Conservation (phyloP, 208 protist genomes). For the Wallacemonas rigidus region DNA sequence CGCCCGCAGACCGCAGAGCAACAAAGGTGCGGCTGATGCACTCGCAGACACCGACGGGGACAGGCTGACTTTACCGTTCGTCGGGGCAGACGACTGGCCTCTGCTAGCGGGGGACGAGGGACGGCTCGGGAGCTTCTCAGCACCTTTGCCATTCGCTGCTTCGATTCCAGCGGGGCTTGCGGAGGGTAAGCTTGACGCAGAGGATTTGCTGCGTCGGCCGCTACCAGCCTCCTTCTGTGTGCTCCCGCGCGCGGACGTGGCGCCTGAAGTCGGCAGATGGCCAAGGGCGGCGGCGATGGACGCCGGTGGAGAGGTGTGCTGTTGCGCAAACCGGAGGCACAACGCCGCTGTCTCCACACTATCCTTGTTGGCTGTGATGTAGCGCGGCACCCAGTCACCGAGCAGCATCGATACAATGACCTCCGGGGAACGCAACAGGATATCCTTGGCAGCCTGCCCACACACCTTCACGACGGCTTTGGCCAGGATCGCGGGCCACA, state of each 20-base stretch:
- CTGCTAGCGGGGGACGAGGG: neutral
- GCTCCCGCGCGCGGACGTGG: neutral
- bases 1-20: conserved; percentile 4
- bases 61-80: neutral
- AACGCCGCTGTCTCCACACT: conserved; percentile 38
- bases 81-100: neutral
- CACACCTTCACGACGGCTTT: conserved; percentile 86
- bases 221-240: neutral
- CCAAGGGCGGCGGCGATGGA: neutral
- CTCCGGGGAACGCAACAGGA: conserved; percentile 35
- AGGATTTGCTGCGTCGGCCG: neutral
- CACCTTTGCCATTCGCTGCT: neutral
- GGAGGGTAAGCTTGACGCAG: neutral
- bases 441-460: conserved; percentile 7
- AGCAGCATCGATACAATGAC: conserved; percentile 58
- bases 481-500: conserved; percentile 87
- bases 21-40: neutral
- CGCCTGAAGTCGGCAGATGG: too few relatives aligned
- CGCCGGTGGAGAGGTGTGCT: conserved; percentile 15
- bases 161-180: neutral
- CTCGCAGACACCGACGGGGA: too few relatives aligned
- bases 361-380: conserved; percentile 39
- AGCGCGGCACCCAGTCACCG: conserved; percentile 84
- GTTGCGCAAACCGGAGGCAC: conserved; percentile 38
- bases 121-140: neutral